These are phyloP conservation scores for Barbatosphaeria neglecta DNA, from an alignment of 495 filamentous ascomycete genomes.

Conservation along the genomic window DNA sequence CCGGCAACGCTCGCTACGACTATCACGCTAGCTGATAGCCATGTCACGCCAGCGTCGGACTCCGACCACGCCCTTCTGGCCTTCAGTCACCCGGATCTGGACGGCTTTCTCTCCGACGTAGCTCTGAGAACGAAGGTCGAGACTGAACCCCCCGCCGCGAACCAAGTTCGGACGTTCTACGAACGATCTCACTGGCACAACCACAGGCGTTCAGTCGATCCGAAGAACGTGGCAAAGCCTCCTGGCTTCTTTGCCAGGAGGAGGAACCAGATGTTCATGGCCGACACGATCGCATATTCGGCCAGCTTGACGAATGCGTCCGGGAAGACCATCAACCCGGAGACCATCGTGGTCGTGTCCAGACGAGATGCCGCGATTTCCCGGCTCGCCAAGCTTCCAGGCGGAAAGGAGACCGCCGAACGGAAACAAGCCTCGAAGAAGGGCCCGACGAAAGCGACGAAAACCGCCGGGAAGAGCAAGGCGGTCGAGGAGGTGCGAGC, in stretches of 20 bases:
- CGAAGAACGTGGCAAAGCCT: slow-evolving; percentile 17
- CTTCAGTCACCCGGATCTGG: slow-evolving; percentile 47
- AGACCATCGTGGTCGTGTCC: slow-evolving; percentile 39
- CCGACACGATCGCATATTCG: slow-evolving; percentile 55
- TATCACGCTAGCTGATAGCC: background rate
- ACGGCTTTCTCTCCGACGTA: slow-evolving; percentile 45
- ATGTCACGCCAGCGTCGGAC: slow-evolving; percentile 1
- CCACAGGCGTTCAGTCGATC: slow-evolving; percentile 36
- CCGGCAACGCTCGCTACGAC: background rate
- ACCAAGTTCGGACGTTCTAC: slow-evolving; percentile 32
- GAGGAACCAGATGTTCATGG: slow-evolving; percentile 44
- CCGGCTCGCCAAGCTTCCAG: slow-evolving; percentile 4
- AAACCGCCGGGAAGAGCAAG: slow-evolving; percentile 14
- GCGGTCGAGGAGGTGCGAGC: slow-evolving; percentile 8
- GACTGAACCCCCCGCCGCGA: slow-evolving; percentile 1
- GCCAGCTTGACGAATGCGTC: slow-evolving; percentile 55
- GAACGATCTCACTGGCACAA: slow-evolving; percentile 60
- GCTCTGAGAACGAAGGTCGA: slow-evolving; percentile 26
- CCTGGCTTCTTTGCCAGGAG: slow-evolving; percentile 12
- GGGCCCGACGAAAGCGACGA: slow-evolving; percentile 10
- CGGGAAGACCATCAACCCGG: slow-evolving; percentile 51
- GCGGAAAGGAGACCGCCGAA: slow-evolving; percentile 9
- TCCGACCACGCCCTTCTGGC: slow-evolving; percentile 34
- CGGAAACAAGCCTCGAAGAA: slow-evolving; percentile 12
- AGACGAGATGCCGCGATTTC: background rate